phyloP scores from a whole-genome alignment of 306 rosid species.

The Vigna reflexopilosa region DNA sequence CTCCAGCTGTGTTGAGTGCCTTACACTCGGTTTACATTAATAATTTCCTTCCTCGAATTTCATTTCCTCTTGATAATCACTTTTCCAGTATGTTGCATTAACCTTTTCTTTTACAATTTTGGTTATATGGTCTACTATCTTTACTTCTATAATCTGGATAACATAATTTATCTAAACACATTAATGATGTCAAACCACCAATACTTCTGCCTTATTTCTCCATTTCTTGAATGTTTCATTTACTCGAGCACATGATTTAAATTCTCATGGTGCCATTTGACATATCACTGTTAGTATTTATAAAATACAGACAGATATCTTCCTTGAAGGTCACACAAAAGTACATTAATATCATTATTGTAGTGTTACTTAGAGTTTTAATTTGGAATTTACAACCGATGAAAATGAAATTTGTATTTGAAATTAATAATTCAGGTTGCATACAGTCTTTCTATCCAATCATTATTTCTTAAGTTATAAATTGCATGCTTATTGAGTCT shows the following conservation, averaged over 20 bases:
- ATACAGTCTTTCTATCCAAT: not conserved
- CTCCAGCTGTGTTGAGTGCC: not conserved
- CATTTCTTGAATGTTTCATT: not conserved
- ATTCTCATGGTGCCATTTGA: conserved; percentile 19
- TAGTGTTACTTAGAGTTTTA: not conserved
- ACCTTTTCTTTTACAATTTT: not conserved
- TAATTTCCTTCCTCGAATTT: not conserved
- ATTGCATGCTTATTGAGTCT: not conserved
- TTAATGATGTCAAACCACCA: conserved; percentile 24
- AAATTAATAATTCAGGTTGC: conserved; percentile 17
- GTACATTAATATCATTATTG: not conserved
- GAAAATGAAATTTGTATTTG: conserved; percentile 17
- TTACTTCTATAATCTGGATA: conserved; percentile 1
- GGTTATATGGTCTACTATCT: not conserved
- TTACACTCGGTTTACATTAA: not conserved
- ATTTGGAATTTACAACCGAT: not conserved
- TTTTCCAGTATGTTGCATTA: not conserved
- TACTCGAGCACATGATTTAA: conserved; percentile 26
- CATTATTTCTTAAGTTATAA: not conserved
- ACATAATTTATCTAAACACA: not conserved
- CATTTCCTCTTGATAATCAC: not conserved
- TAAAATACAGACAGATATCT: not conserved
- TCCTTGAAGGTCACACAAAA: not conserved
- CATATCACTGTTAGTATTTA: conserved; percentile 25
- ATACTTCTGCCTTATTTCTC: conserved; percentile 31